phyloP scores from a whole-genome alignment of 768 basidiomycete species.

The Pisolithus sp. region DNA sequence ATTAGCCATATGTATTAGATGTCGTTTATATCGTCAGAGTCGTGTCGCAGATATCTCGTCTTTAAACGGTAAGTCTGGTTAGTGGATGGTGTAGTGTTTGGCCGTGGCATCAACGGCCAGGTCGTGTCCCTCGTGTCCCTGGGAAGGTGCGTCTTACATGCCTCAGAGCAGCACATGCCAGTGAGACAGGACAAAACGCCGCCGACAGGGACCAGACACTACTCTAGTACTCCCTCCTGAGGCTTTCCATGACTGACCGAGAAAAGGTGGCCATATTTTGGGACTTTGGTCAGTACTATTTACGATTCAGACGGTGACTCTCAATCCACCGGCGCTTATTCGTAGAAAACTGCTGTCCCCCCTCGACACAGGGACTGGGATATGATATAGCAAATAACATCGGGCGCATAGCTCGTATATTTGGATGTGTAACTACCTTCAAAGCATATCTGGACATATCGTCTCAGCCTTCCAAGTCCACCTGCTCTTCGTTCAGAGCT shows the following conservation, averaged over 20 bases:
- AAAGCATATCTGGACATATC: conserved; percentile 49
- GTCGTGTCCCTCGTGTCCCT: background rate
- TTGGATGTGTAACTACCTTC: conserved; percentile 43
- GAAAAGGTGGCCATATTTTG: conserved; percentile 39
- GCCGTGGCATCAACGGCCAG: background rate
- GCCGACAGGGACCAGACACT: background rate
- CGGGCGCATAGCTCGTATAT: conserved; percentile 37
- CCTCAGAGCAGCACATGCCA: conserved; percentile 3
- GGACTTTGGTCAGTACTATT: conserved; percentile 28
- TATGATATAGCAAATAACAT: conserved; percentile 40
- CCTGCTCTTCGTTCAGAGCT: conserved; percentile 34
- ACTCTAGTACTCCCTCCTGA: conserved; percentile 2
- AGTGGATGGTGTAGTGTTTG: no score
- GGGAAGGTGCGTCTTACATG: conserved; percentile 10
- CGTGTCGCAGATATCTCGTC: background rate
- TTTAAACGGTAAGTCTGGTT: no score
- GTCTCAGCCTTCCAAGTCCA: conserved; percentile 30
- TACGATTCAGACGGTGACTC: background rate
- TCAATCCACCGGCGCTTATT: conserved; percentile 13
- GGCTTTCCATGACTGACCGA: conserved; percentile 28
- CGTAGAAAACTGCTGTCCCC: conserved; percentile 27
- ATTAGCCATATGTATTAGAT: background rate
- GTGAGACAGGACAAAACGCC: background rate
- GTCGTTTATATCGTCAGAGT: background rate
- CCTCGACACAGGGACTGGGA: conserved; percentile 32